phyloP scores from a whole-genome alignment of 176 grass and related monocot species.

The Oryza glumipatula region DNA sequence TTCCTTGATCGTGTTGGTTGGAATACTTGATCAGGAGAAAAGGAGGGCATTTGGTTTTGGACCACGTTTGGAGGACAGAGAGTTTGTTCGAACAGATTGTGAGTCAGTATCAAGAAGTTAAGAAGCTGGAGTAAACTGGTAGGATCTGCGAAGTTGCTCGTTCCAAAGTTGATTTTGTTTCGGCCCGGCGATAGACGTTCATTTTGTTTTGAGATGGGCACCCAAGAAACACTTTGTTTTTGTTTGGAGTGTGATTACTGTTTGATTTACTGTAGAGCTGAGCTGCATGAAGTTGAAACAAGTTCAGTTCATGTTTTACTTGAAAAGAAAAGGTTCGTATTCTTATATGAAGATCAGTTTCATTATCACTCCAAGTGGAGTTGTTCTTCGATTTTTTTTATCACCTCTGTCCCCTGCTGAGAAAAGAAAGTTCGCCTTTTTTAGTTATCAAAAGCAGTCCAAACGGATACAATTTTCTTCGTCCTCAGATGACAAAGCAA shows the following conservation, averaged over 20 bases:
- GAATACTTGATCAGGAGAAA: not conserved
- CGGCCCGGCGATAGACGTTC: too few relatives aligned
- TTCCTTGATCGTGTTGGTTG: not conserved
- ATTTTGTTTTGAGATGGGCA: not conserved
- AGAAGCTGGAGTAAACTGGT: not conserved
- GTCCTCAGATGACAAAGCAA: not conserved
- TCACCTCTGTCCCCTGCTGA: not conserved
- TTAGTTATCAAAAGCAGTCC: not conserved
- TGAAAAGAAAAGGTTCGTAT: not conserved
- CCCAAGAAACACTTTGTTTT: too few relatives aligned
- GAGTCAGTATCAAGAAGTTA: not conserved
- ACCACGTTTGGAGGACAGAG: not conserved
- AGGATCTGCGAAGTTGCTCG: not conserved
- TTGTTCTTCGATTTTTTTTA: not conserved
- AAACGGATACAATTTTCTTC: not conserved
- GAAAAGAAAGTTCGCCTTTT: not conserved
- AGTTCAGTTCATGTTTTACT: not conserved
- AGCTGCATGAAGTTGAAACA: too few relatives aligned
- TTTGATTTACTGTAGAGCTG: too few relatives aligned
- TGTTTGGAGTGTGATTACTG: too few relatives aligned
- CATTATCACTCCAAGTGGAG: not conserved
- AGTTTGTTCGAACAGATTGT: not conserved
- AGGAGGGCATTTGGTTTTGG: not conserved
- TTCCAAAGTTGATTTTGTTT: not conserved
- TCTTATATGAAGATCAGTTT: not conserved